phyloP scores from a whole-genome alignment of 139 green algal species.

The Picochlorum sp. region DNA sequence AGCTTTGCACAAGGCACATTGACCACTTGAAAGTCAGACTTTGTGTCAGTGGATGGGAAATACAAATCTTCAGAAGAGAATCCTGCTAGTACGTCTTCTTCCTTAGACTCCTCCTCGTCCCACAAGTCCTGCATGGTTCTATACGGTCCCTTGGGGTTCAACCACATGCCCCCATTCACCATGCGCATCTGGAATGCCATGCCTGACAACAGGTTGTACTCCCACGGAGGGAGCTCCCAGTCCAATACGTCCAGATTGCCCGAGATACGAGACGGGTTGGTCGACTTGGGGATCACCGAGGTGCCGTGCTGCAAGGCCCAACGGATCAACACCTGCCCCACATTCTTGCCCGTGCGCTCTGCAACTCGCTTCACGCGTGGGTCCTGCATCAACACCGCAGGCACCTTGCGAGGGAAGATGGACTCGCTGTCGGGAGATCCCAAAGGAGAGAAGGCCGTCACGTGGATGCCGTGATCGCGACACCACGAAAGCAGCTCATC shows the following conservation, averaged over 20 bases:
- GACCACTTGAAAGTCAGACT: background rate
- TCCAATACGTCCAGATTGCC: constrained; percentile 73
- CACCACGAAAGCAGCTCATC: constrained; percentile 51
- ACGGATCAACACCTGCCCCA: constrained; percentile 76
- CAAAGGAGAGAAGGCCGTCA: constrained; percentile 86
- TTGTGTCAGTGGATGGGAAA: too few species aligned
- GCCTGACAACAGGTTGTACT: constrained; percentile 43
- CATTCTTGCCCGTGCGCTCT: constrained; percentile 37
- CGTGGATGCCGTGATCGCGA: constrained; percentile 52
- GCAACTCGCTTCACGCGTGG: constrained; percentile 46
- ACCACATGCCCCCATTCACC: constrained; percentile 57
- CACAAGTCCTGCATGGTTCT: constrained; percentile 69
- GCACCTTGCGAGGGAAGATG: constrained; percentile 51
- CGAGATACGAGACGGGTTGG: constrained; percentile 57
- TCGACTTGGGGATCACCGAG: constrained; percentile 83
- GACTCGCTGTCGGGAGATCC: constrained; percentile 68
- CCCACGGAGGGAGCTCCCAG: constrained; percentile 49
- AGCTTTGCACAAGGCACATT: constrained; percentile 13
- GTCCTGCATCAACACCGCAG: constrained; percentile 55
- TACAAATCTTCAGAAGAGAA: background rate
- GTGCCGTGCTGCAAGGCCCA: constrained; percentile 85
- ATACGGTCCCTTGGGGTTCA: constrained; percentile 64
- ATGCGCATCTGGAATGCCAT: constrained; percentile 60
- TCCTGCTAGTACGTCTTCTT: too few species aligned
- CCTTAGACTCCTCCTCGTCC: constrained; percentile 42